Evolutionary conservation across 176 grass and related monocot genomes (phyloP), one percentile per base, ranked within the genome.

Genomic region (Ensete ventricosum): DNA sequence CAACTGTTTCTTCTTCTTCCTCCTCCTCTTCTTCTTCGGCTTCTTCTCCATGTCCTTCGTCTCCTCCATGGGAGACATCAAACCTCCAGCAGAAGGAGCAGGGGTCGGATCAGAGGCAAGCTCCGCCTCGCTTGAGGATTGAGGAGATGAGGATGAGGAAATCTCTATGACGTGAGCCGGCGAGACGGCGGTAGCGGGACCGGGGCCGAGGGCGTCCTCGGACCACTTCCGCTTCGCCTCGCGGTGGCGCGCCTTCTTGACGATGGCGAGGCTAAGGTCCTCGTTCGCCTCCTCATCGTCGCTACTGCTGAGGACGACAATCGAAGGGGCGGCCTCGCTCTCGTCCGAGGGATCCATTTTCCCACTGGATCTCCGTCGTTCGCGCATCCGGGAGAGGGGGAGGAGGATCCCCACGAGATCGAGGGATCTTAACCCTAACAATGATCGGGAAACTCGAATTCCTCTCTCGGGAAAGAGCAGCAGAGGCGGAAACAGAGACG

Each of bases 251-350:
- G 85, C 84, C 78, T 82, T 82, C 78, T 82, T 82, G 25, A 99
- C 11, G 80, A 99, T 87, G 58, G 89, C 90, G 12, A 99, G 82
- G 54, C 75, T 91, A 65, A 99, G 88, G 70, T 99, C 95, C 84
- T 89, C 84, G 86, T 99, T 99, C 20, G 85, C 71, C 9, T 90
- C 86, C 52, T 93, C 92, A 3, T 96, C 90, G 8, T 88, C 89
- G 9, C 82, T 88, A 34, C 87, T 85, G 75, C 60, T 54, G 65
- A 73, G 2, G 17, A 77, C 5, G 49, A 78, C 50, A 9, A 81
- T 63, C 17, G 1, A 58, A 24, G 52, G 16, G 22, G 50, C 72
- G 43, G 68, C 25, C 12, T 48, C 4, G 50, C 43, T 53, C 9
- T 67, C 73, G 72, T 82, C 82, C 29, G 81, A 67, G 10, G 82